phyloP scores from a whole-genome alignment of 495 filamentous ascomycete genomes.

The Podospora tetraspora region DNA sequence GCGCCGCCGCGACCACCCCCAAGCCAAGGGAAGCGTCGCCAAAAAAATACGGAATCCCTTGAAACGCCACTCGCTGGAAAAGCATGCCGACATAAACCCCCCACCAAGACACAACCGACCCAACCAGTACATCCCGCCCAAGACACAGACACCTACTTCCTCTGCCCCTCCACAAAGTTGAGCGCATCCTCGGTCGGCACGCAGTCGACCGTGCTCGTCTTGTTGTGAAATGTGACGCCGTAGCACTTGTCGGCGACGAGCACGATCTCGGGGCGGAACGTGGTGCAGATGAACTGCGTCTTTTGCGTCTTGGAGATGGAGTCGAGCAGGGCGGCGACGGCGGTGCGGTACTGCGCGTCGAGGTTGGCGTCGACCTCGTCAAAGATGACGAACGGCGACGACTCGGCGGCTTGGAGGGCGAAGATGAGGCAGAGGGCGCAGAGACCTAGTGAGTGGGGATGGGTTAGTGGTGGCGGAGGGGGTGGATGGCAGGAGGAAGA shows the following conservation, averaged over 20 bases:
- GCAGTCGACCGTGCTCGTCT: slow-evolving; percentile 87
- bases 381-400: slow-evolving; percentile 97
- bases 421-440: slow-evolving; percentile 95
- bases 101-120: not conserved
- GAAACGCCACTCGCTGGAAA: not conserved
- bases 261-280: slow-evolving; percentile 95
- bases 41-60: not conserved
- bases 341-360: slow-evolving; percentile 94
- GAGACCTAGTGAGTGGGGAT: slow-evolving; percentile 52
- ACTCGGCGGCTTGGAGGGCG: slow-evolving; percentile 96
- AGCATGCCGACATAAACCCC: not conserved
- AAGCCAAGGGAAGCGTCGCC: not conserved
- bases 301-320: slow-evolving; percentile 59
- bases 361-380: slow-evolving; percentile 99
- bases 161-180: slow-evolving; percentile 81
- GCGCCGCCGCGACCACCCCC: not conserved
- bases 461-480: slow-evolving; percentile 17
- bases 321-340: slow-evolving; percentile 81
- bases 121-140: not conserved
- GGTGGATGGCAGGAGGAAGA: not conserved
- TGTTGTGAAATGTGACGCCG: slow-evolving; percentile 88
- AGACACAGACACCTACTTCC: slow-evolving; percentile 15
- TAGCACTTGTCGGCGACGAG: slow-evolving; percentile 96
- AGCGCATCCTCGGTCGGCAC: slow-evolving; percentile 82
- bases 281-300: slow-evolving; percentile 79